phyloP scores from a whole-genome alignment of 306 rosid genomes.

The Casuarina equisetifolia region DNA sequence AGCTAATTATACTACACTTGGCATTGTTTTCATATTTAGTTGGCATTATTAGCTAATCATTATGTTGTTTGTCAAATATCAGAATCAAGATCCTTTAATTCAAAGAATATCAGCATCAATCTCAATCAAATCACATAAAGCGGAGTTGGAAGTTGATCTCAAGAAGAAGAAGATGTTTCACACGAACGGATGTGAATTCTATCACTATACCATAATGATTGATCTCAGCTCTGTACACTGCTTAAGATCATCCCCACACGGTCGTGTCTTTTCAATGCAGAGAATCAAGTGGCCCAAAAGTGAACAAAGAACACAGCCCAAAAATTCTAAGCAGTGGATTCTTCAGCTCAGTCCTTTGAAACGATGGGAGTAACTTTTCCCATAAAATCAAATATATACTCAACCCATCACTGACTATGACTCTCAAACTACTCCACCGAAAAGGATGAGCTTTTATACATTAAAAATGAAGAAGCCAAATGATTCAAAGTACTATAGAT shows the following conservation, averaged over 20 bases:
- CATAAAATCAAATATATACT: not conserved
- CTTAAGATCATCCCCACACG: not conserved
- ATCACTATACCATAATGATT: constrained; percentile 35
- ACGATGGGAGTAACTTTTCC: constrained; percentile 22
- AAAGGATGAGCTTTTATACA: not conserved
- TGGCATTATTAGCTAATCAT: not conserved
- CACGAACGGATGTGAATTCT: constrained; percentile 26
- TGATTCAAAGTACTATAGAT: not conserved
- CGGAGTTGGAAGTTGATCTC: constrained; percentile 29
- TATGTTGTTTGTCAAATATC: constrained; percentile 43
- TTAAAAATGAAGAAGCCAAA: not conserved
- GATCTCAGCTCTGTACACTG: constrained; percentile 32
- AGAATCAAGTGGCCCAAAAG: constrained; percentile 3
- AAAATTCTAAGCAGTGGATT: constrained; percentile 6
- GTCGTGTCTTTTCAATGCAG: not conserved
- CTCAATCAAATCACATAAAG: constrained; percentile 36
- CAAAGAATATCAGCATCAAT: constrained; percentile 38
- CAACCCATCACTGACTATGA: constrained; percentile 4
- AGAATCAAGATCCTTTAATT: constrained; percentile 26
- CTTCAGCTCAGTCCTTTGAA: constrained; percentile 37
- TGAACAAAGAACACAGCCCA: constrained; percentile 7
- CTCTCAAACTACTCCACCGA: not conserved
- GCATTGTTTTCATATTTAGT: constrained; percentile 14
- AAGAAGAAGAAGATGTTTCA: constrained; percentile 51
- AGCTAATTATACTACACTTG: constrained; percentile 9